Base-by-base conservation (phyloP, 441 rosid species). In the Brassica hybrid region DNA sequence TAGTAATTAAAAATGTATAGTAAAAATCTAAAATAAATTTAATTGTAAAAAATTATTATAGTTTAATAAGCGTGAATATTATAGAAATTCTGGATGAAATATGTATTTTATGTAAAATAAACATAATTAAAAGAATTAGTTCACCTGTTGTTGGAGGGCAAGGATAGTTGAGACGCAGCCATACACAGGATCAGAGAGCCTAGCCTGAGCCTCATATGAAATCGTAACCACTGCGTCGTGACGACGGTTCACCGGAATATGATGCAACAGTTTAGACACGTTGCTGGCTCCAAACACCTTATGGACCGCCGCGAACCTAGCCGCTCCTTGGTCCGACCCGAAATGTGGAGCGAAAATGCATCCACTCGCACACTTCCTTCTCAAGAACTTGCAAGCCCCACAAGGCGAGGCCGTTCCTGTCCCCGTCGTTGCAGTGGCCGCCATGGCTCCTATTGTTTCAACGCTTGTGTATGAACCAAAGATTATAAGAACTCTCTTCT, bases 271-370 rank as follows among this genome's bases (percentile, higher is more conserved):
- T 80, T 93, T 91, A 9, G 97, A 85, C 7, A 91, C 89, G 73
- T 93, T 93, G 78, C 94, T 93, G 0, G 97, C 97, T 10, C 97
- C 96, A 71, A 93, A 91, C 11, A 89, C 92, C 76, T 86, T 91
- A 71, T 90, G 98, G 11, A 91, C 95, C 0, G 95, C 94, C 1
- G 97, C 97, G 43, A 93, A 91, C 58, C 86, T 87, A 21, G 91
- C 59, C 1, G 94, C 75, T 4, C 96, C 97, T 75, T 91, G 96
- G 32, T 93, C 96, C 36, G 96, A 77, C 73, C 91, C 96, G 70
- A 90, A 93, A 45, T 93, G 91, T 1, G 97, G 97, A 41, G 94
- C 96, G 71, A 91, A 91, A 17, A 91, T 82, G 75, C 98, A 93
- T 1, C 92, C 93, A 76, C 78, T 83, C 30, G 87, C 85, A 32